These are phyloP conservation scores for Brassica nigra DNA, from an alignment of 345 rosid species.

Conservation along the genomic window DNA sequence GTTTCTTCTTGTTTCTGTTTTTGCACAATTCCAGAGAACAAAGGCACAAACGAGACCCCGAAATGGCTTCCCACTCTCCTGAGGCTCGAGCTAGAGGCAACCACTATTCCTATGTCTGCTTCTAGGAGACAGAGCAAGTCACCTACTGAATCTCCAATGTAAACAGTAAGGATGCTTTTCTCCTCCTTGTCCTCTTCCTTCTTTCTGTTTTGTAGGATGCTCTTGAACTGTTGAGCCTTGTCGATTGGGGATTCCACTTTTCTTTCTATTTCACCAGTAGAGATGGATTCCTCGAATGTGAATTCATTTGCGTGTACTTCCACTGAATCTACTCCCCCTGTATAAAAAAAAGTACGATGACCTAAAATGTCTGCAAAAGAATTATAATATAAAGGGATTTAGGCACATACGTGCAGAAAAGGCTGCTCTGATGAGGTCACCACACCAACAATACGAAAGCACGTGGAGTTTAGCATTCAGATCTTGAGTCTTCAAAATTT, in stretches of 20 bases:
- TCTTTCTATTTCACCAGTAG: conserved; percentile 75
- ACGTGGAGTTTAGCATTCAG: conserved; percentile 63
- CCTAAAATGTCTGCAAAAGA: neutral
- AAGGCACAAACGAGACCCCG: conserved; percentile 85
- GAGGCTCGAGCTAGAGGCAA: conserved; percentile 81
- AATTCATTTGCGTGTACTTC: conserved; percentile 86
- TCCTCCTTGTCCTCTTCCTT: conserved; percentile 34
- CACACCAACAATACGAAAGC: conserved; percentile 97
- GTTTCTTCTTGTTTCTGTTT: conserved; percentile 63
- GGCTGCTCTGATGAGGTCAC: conserved; percentile 81
- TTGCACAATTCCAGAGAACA: conserved; percentile 67
- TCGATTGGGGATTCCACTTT: conserved; percentile 76
- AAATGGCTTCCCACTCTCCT: conserved; percentile 76
- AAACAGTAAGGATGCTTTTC: conserved; percentile 57
- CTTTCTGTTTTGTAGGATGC: conserved; percentile 44
- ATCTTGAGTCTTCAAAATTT: conserved; percentile 54
- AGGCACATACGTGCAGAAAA: conserved; percentile 58
- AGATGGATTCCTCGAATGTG: conserved; percentile 57
- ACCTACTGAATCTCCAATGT: conserved; percentile 87
- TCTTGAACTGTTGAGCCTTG: conserved; percentile 65
- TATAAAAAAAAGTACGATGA: neutral
- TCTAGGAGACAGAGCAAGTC: conserved; percentile 90
- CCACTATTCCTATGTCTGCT: conserved; percentile 92
- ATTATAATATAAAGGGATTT: neutral
- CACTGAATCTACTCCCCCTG: conserved; percentile 64